Evolutionary conservation across 2,329 filamentous ascomycete species (phyloP), one percentile per base, ranked within the genome.

Genomic region (Penicillium sclerotiorum): DNA sequence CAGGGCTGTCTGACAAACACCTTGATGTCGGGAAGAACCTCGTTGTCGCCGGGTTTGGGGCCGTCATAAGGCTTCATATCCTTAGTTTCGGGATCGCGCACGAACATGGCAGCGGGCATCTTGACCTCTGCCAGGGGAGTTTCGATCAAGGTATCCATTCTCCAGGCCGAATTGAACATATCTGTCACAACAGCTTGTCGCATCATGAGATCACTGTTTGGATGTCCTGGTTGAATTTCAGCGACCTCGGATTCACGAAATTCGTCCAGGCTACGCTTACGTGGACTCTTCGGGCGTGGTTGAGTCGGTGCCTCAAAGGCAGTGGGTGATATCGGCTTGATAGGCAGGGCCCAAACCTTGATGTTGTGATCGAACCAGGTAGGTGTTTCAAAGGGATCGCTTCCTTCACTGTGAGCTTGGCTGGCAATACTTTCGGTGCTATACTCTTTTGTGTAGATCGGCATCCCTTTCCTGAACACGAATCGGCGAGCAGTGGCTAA

Each of bases 401-500:
- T 59, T 21, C 38, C 38, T 13, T 35, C 49, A 21, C 54, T 45
- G 17, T 51, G 21, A 53, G 49, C 20, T 60, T 65, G 30, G 64
- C 61, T 64, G 27, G 54, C 53, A 45, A 60, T 45, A 33, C 48
- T 61, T 41, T 65, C 62, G n/a, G 52, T 64, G 33, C 76, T 73
- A 41, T 89, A 81, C 69, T 99, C 94, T 55, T 83, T 78, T 1
- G 87, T 79, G 25, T 74, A 76, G n/a, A 96, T 73, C 0, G 87
- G 87, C 66, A 95, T 80, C 0, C 89, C 87, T 60, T 89, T 91
- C 30, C 94, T 82, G 62, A 96, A 93, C 42, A 97, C 84, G 70
- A 96, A 96, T 25, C 86, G 78, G 38, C 94, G 82, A 13, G 88
- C 86, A 0, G 91, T 89, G n/a, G 90, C 92, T 49, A 99, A 71